Base-by-base conservation (phyloP, 768 basidiomycete species). In the Lactarius hengduanensis region DNA sequence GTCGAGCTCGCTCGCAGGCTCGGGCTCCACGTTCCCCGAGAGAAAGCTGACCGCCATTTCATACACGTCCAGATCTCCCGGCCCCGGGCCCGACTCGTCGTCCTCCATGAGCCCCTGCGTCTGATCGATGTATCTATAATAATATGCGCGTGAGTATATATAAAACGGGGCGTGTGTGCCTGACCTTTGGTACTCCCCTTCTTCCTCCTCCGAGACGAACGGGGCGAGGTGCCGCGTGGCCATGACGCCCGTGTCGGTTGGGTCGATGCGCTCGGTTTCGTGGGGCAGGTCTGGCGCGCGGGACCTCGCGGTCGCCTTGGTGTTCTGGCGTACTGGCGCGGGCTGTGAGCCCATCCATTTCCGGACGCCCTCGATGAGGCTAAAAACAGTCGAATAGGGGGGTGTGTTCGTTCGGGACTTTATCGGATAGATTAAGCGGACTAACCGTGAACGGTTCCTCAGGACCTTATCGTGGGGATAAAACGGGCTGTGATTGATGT, bases 331-430 rank as follows among this genome's bases (percentile, higher is more conserved):
- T 1, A 40, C 55, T 6, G 63, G 63, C 2, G 80, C 71, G 1
- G 82, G 78, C 54, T 82, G 81, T 1, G 88, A 80, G 11, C 86
- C 81, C 61, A 93, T 92, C 90, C 90, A 92, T 20, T 86, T 83
- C 34, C 89, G 82, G 11, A 93, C 88, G 32, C 91, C 91, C 67
- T 89, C 88, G 66, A 93, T 90, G 61, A 92, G 80, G 63, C 90
- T 92, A 67, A 4, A 15, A 32, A 26, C 3, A 8, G 50, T 8
- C 9, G 38, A 15, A 40, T 40, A 40, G 38, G 38, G 38, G 11
- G 36, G 11, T 28, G 36, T 38, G 36, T 38, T 38, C 36, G 36
- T 38, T 38, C 36, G 11, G 36, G 11, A 38, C 2, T 38, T 40
- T 55, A 20, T 15, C 34, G 18, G 45, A 18, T 4, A 4, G 50